A percentile compares a stretch with the other conserved stretches of the same genome.
Evolutionary conservation across 805 yeast species (phyloP).

Genomic region (Pichia nakasei): DNA sequence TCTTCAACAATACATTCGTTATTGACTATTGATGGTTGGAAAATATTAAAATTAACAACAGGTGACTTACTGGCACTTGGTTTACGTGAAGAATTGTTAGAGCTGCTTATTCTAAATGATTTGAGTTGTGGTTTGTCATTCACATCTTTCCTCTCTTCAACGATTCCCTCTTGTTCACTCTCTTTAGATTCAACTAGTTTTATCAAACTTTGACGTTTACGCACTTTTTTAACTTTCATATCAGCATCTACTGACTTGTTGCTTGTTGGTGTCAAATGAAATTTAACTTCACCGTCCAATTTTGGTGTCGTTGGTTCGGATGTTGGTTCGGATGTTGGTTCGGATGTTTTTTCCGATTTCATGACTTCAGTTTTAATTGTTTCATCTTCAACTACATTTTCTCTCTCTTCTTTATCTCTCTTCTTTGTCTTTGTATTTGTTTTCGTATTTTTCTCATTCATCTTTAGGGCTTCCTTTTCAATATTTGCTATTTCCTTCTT

Average conservation of each 20-base stretch:
- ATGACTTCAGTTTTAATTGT: neutral
- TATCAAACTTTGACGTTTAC: conserved; percentile 6
- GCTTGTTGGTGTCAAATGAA: conserved; percentile 2
- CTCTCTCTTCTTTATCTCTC: neutral
- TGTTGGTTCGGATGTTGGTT: no score
- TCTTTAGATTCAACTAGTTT: conserved; percentile 5
- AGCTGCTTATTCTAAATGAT: conserved; percentile 9
- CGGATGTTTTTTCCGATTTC: neutral
- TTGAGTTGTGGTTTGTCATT: conserved; percentile 2
- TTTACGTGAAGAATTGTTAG: neutral
- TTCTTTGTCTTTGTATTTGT: no score
- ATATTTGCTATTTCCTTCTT: conserved; percentile 36
- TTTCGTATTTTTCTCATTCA: conserved; percentile 7
- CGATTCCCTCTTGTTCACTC: no score
- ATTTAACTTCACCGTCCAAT: neutral
- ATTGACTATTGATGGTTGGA: neutral
- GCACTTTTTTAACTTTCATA: neutral
- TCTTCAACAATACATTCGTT: neutral
- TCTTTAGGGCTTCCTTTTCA: conserved; percentile 27
- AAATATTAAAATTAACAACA: neutral
- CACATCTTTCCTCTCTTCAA: no score
- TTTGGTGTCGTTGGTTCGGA: no score
- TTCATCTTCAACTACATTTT: neutral
- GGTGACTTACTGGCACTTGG: neutral
- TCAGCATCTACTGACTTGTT: neutral